Evolutionary conservation across 164 flowering plant species (phyloP).

Genomic region (Piper longum): DNA sequence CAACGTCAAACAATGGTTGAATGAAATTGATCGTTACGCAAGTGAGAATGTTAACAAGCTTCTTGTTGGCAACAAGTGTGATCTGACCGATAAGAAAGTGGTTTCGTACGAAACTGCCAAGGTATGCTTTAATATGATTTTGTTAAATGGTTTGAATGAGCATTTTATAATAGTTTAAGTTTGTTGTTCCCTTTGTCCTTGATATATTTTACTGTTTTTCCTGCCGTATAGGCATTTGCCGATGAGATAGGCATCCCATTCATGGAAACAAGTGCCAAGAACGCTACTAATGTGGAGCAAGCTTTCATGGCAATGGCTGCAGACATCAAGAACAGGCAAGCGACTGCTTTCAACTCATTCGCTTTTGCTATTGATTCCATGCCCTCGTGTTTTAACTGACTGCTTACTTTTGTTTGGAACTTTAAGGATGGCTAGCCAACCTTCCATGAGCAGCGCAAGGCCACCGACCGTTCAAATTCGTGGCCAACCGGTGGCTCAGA

Average conservation of each 20-base stretch:
- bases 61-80: constrained; percentile 30
- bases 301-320: constrained; percentile 35
- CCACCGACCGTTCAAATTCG: constrained; percentile 68
- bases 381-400: not conserved
- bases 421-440: constrained; percentile 83
- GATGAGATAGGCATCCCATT: constrained; percentile 34
- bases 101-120: constrained; percentile 26
- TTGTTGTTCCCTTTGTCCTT: too few relatives aligned
- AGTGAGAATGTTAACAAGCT: constrained; percentile 35
- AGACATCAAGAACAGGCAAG: constrained; percentile 25
- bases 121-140: constrained; percentile 7
- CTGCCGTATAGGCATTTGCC: constrained; percentile 19
- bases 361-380: not conserved
- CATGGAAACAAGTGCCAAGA: constrained; percentile 30
- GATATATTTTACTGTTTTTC: not conserved
- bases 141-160: too few relatives aligned
- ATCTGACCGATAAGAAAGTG: constrained; percentile 22
- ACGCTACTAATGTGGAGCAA: constrained; percentile 29
- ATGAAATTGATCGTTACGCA: constrained; percentile 29
- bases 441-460: constrained; percentile 49
- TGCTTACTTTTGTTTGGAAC: not conserved
- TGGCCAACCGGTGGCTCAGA: constrained; percentile 72
- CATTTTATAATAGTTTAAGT: too few relatives aligned
- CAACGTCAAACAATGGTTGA: constrained; percentile 33
- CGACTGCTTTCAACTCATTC: not conserved